Conservation (phyloP, 208 protist species). For the Trypanosoma lewisi region DNA sequence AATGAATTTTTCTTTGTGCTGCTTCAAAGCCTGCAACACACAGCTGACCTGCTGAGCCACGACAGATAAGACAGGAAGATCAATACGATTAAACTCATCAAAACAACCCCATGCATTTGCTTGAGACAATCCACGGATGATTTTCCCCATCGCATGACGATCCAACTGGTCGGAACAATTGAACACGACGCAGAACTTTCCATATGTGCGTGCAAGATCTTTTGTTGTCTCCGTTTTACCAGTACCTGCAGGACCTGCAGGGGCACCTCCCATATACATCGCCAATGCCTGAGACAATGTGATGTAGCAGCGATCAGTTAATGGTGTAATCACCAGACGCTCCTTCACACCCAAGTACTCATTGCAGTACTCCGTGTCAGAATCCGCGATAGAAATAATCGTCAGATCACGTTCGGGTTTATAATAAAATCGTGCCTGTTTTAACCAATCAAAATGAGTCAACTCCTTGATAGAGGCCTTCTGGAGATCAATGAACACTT, state of each 20-base stretch:
- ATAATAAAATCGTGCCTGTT: conserved; percentile 95
- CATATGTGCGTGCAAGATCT: conserved; percentile 93
- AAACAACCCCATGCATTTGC: conserved; percentile 94
- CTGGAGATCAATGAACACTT: conserved; percentile 92
- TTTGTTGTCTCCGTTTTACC: conserved; percentile 98
- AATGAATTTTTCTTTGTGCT: conserved; percentile 91
- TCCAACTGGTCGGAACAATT: conserved; percentile 95
- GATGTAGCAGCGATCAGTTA: conserved; percentile 96
- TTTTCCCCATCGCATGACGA: conserved; percentile 93
- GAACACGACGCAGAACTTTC: conserved; percentile 94
- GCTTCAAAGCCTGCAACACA: conserved; percentile 90
- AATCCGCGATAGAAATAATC: conserved; percentile 93
- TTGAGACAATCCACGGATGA: conserved; percentile 93
- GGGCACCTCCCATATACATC: conserved; percentile 96
- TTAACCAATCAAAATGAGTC: conserved; percentile 94
- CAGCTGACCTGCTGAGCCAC: conserved; percentile 93
- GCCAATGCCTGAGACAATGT: conserved; percentile 96
- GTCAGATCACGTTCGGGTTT: conserved; percentile 87
- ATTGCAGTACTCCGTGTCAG: conserved; percentile 94
- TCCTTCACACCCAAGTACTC: conserved; percentile 96
- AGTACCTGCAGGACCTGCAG: conserved; percentile 95
- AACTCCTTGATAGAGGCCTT: conserved; percentile 85
- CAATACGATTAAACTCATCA: conserved; percentile 95
- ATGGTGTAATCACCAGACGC: conserved; percentile 92
- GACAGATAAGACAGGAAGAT: conserved; percentile 93